Evolutionary conservation across 768 basidiomycete genomes (phyloP), one percentile per base, ranked within the genome.

Genomic region (Boletus rubescentipes): DNA sequence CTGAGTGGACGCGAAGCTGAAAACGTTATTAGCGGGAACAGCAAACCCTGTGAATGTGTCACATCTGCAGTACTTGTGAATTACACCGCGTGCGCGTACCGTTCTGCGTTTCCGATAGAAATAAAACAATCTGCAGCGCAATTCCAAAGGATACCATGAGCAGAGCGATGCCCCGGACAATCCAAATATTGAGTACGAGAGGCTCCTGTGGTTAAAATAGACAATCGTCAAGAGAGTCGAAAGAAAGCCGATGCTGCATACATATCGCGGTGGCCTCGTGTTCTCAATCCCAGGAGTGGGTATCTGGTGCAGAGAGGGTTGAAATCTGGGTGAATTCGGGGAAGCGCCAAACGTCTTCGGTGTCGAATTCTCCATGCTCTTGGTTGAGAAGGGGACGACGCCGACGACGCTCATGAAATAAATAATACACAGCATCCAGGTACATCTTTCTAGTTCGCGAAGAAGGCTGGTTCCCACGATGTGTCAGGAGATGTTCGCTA

Each of bases 1-100:
- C 31, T 75, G 69, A 26, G 70, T 72, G 11, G 83, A 82, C 9
- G 77, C 75, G 29, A 80, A 65, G 9, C 71, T 67, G 55, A 86
- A 78, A 0, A 79, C 68, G 59, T 83, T 85, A 39, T 67, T 69
- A 31, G 64, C 45, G 14, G 81, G 80, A 18, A 85, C 82, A 31
- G 53, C 32, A 58, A 82, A 87, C 18, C 86, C 85, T 86, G 56
- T 46, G 20, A 18, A 42, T 44, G n/a, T 53, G 30, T 46, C 4
- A 48, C n/a, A 32, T 46, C 14, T 15, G 41, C 21, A 5, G 35
- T 11, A 15, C 18, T 18, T 47, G n/a, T 37, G 45, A 7, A 35
- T 42, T 9, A 30, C 15, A 36, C 14, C 6, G 21, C 10, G 35
- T 48, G 39, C 20, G 55, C 49, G 11, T 36, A 46, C 51, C 75